Base-by-base conservation (phyloP, 129 eudicot genomes). In the Flaveria ramosissima region DNA sequence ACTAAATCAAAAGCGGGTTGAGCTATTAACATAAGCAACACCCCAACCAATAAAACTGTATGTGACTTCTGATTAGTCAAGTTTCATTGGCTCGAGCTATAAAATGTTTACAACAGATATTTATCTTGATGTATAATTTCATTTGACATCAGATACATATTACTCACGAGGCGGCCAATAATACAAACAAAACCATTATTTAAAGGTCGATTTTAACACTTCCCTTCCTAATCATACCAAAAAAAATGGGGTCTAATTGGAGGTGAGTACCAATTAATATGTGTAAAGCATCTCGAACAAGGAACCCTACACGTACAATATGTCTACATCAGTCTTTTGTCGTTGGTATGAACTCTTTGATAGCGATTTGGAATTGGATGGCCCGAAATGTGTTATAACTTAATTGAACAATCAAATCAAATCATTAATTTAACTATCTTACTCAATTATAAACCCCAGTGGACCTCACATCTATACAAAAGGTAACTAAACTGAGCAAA, bases 371-470 rank as follows among this genome's bases (percentile, higher is more conserved):
- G 71, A 78, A 70, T 57, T 70, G 71, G 52, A 60, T 69, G 82
- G 77, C 46, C 82, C 77, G 63, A 59, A 78, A 70, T 70, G 76
- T 4, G 59, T 70, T 70, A 26, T 24, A 43, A 78, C 62, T 70
- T 30, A 60, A 43, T 11, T 53, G 75, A 68, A 55, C 81, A 55
- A 77, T 77, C 81, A 77, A 77, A 78, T 78, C 82, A 70, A 30
- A 78, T 78, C 82, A 70, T 20, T 70, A 78, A 70, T 70, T 78
- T 78, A 71, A 78, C 52, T 62, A 45, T 70, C 26, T 78, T 78
- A 78, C 82, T 78, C 77, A 70, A 78, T 78, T 57, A 57, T 59
- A 59, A 69, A 70, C 63, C 65, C 30, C 19, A 78, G 69, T 77
- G 82, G 82, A 57, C 62, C 82, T 69, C 69, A 70, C 52, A 70